Evolutionary conservation across 1,284 basidiomycete genomes (phyloP), one percentile per base, ranked within the genome.

Genomic region (Termitomyces sp.): DNA sequence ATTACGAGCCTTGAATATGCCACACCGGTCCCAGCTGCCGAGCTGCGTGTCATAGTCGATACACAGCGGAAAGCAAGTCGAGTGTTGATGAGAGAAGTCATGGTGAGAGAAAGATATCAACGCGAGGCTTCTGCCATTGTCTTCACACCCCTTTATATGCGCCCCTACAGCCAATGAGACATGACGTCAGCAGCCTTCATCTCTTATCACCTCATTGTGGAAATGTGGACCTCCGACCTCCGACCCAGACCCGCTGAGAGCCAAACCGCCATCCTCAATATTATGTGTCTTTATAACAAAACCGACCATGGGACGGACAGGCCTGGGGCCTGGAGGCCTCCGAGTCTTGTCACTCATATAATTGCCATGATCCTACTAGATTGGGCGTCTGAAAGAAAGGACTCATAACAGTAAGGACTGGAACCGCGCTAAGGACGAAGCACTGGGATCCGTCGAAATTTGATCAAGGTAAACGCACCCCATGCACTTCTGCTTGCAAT

Each of bases 1-100:
- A 13, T 3, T n/a, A 49, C 53, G 24, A 26, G 57, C 63, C 60
- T 63, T n/a, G 46, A 42, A 30, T 28, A 50, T 28, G 14, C 28
- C 24, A 50, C 10, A 30, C 38, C 21, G 16, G 14, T 34, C 14
- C 21, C 21, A 9, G 40, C 37, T 19, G 48, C 13, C 7, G 44
- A 35, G 35, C 34, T 38, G 39, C 55, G 58, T 16, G 52, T 33
- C 5, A 41, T 39, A 13, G 28, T 38, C 11, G 48, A 16, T 16
- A 46, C 34, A 35, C 40, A 34, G 45, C 53, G 54, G 13, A 55
- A 41, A 24, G 49, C 44, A 37, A 43, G 42, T 19, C 41, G 45
- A 33, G 34, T 7, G 41, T 49, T 39, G 31, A 47, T 18, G 38
- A 59, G 37, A 13, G 51, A 52, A 26, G 52, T 46, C 59, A 60